A percentile compares a stretch with the other conserved stretches of the same genome.
Evolutionary conservation across 805 yeast genomes (phyloP).

Genomic region (Nakazawaea wyomingensis): DNA sequence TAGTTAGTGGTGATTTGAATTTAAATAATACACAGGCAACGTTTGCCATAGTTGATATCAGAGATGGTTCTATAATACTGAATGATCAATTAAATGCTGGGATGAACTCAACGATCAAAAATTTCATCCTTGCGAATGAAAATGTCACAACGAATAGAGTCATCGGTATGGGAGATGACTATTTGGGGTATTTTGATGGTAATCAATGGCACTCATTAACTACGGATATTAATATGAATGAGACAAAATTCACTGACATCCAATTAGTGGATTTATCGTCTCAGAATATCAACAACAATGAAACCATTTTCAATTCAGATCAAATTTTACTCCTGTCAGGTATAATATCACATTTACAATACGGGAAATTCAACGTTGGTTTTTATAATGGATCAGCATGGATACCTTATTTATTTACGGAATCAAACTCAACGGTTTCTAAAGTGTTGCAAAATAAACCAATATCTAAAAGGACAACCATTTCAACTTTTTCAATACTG

Average conservation of each 20-base stretch:
- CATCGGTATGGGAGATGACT: constrained; percentile 35
- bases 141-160: constrained; percentile 36
- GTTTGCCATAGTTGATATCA: constrained; percentile 54
- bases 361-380: constrained; percentile 59
- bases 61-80: constrained; percentile 24
- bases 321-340: constrained; percentile 58
- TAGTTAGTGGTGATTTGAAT: constrained; percentile 49
- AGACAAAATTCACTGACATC: constrained; percentile 40
- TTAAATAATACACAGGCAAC: constrained; percentile 31
- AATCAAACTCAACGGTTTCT: constrained; percentile 20
- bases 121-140: constrained; percentile 41
- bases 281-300: constrained; percentile 22
- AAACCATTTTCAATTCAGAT: constrained; percentile 34
- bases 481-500: no score
- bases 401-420: constrained; percentile 57
- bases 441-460: constrained; percentile 31
- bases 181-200: constrained; percentile 39
- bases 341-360: constrained; percentile 36
- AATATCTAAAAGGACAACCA: not conserved
- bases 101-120: constrained; percentile 31
- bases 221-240: constrained; percentile 21
- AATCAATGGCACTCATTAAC: constrained; percentile 43
- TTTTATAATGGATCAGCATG: constrained; percentile 60
- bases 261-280: constrained; percentile 29
- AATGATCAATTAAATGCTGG: constrained; percentile 21